Percentiles rank a stretch among this genome's conserved stretches.
phyloP scores from a whole-genome alignment of 2,329 filamentous ascomycete species.

The Trichoderma koningiopsis region DNA sequence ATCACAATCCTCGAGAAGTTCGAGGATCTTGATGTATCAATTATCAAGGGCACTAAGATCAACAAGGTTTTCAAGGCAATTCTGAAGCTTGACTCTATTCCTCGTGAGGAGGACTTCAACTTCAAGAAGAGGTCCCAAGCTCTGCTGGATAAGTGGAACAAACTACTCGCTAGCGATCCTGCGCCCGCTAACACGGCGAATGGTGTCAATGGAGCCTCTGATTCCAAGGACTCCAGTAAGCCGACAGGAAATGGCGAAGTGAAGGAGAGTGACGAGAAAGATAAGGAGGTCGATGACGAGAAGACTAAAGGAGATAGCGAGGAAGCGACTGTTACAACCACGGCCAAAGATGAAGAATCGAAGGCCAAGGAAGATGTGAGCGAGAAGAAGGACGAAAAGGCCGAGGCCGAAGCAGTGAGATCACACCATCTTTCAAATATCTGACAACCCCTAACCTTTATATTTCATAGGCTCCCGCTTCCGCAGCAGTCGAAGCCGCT shows the following conservation, averaged over 20 bases:
- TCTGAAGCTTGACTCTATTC: conserved; percentile 82
- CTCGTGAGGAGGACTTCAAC: conserved; percentile 82
- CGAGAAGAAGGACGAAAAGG: conserved; percentile 35
- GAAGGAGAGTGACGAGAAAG: conserved; percentile 40
- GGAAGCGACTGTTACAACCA: conserved; percentile 29
- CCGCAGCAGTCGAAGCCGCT: conserved; percentile 43
- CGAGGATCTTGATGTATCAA: conserved; percentile 80
- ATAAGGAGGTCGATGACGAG: conserved; percentile 40
- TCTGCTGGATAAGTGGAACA: conserved; percentile 87
- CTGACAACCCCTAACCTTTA: not conserved
- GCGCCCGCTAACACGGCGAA: conserved; percentile 43
- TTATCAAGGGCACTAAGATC: conserved; percentile 92
- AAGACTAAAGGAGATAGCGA: conserved; percentile 32
- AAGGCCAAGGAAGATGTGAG: conserved; percentile 26
- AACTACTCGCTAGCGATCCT: conserved; percentile 67
- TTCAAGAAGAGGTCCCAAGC: conserved; percentile 83
- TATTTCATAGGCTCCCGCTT: conserved; percentile 33
- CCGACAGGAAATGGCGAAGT: conserved; percentile 44
- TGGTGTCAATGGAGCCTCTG: conserved; percentile 51
- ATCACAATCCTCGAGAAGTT: conserved; percentile 78
- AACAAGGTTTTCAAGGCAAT: conserved; percentile 98
- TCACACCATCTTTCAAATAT: conserved; percentile 15
- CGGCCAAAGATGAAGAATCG: conserved; percentile 28
- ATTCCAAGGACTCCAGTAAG: conserved; percentile 46
- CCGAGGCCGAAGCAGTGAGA: conserved; percentile 24